Evolutionary conservation across 148 eudicot genomes (phyloP).

Genomic region (Pharnaceum exiguum): DNA sequence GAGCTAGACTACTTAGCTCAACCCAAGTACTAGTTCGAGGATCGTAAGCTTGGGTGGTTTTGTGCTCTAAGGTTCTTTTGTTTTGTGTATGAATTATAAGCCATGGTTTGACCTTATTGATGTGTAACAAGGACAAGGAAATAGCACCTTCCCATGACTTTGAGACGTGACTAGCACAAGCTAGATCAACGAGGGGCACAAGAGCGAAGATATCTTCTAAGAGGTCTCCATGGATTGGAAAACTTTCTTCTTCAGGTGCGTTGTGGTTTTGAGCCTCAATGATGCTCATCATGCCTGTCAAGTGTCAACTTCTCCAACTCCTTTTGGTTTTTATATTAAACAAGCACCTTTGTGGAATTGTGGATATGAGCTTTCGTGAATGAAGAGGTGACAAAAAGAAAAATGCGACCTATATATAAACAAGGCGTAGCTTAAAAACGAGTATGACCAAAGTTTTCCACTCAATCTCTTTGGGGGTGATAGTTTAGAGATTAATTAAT

Average conservation of each 20-base stretch:
- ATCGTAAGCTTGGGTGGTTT: constrained; percentile 45
- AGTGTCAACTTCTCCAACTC: neutral
- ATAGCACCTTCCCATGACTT: constrained; percentile 48
- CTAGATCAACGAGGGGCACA: constrained; percentile 55
- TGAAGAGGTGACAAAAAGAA: too few relatives aligned
- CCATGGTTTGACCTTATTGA: constrained; percentile 49
- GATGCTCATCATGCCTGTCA: neutral
- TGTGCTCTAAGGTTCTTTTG: constrained; percentile 2
- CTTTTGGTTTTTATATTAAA: neutral
- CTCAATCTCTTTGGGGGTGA: too few relatives aligned
- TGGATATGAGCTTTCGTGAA: too few relatives aligned
- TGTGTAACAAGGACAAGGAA: constrained; percentile 30
- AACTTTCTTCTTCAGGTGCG: constrained; percentile 4
- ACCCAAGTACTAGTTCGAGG: constrained; percentile 56
- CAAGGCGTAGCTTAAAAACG: too few relatives aligned
- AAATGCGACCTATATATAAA: too few relatives aligned
- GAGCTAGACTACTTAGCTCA: constrained; percentile 5
- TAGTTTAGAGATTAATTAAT: too few relatives aligned
- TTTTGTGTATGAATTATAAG: constrained; percentile 46
- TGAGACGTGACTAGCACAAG: constrained; percentile 42
- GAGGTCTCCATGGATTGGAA: constrained; percentile 42
- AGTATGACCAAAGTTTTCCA: too few relatives aligned
- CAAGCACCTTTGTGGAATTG: neutral
- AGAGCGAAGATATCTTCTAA: constrained; percentile 46
- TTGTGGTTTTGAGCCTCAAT: neutral